These are phyloP conservation scores for Hemileccinum rubropunctum DNA, from an alignment of 768 basidiomycete genomes.

Conservation along the genomic window DNA sequence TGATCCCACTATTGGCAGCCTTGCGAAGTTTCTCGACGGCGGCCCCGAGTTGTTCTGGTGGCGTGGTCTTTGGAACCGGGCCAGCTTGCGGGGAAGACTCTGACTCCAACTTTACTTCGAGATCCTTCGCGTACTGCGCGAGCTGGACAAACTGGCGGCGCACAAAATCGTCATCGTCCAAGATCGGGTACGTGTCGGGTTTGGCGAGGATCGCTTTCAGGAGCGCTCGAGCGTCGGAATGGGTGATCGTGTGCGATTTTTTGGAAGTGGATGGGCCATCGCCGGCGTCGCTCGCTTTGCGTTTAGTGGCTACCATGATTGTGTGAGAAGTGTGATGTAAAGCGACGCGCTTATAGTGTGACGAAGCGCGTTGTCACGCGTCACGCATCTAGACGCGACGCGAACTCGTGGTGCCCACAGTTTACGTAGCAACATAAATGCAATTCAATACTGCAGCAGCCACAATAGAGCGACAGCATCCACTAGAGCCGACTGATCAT, in stretches of 20 bases:
- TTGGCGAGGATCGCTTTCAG: slow-evolving; percentile 40
- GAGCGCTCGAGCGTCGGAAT: slow-evolving; percentile 34
- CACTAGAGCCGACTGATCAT: too few relatives aligned
- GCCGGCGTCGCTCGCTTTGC: slow-evolving; percentile 31
- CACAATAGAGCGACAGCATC: too few relatives aligned
- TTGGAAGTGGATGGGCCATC: slow-evolving; percentile 23
- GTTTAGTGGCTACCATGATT: slow-evolving; percentile 31
- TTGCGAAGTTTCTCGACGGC: slow-evolving; percentile 45
- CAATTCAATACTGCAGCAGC: too few relatives aligned
- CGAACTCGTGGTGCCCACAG: too few relatives aligned
- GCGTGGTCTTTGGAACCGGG: slow-evolving; percentile 31
- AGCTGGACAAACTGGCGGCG: slow-evolving; percentile 29
- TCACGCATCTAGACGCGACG: slow-evolving; percentile 9
- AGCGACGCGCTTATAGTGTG: slow-evolving; percentile 22
- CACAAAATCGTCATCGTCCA: slow-evolving; percentile 33
- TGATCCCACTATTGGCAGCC: slow-evolving; percentile 47
- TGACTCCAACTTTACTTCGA: slow-evolving; percentile 26
- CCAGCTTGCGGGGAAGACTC: slow-evolving; percentile 13
- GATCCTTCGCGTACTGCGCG: slow-evolving; percentile 32
- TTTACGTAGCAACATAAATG: too few relatives aligned
- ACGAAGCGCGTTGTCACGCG: slow-evolving; percentile 25
- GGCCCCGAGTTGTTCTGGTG: slow-evolving; percentile 36
- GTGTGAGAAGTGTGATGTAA: background rate
- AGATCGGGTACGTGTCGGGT: slow-evolving; percentile 33
- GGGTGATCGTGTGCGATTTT: slow-evolving; percentile 22